Base-by-base conservation (phyloP, 805 yeast genomes). In the Kodamaea neixiangensis region DNA sequence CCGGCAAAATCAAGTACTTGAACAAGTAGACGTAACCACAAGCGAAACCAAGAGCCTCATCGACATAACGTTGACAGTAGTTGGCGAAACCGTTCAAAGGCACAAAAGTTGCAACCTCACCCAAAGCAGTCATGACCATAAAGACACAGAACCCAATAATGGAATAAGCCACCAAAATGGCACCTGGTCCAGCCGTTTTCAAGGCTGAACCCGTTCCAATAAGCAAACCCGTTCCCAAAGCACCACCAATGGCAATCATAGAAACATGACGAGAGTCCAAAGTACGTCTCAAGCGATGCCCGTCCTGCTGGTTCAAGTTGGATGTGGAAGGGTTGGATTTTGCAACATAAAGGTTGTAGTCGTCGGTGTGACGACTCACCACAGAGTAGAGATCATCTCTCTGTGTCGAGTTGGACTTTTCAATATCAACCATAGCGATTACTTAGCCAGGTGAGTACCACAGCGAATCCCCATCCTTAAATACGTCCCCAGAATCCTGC, bases 231-330 rank as follows among this genome's bases (percentile, higher is more conserved):
- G 94, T 87, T 50, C 94, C 94, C 47, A 88, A 69, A 7, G 93
- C 88, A 58, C 94, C 93, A 58, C 94, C 96, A 57, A 89, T 81
- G 56, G 94, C 87, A 62, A 86, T 82, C 87, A 86, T 82, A 50
- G 83, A 77, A 55, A 84, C 76, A 61, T 85, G 90, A 48, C 90
- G 66, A 44, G 87, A 78, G 55, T 77, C 71, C 52, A 77, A 61
- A 47, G 69, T 69, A 53, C 75, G 21, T 25, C 55, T 49, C 41
- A 59, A 46, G 45, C 45, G 44, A 43, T 48, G 48, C 18, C 60
- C 59, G 1, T 50, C 78, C 9, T 62, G 64, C 20, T 33, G 14
- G 22, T 75, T 75, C 5, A 69, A 54, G 18, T 65, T 56, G 25
- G 64, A 54, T 22, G 60, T 60, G 4, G 46, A 39, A 1, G 81